These are phyloP conservation scores for Globisporangium solare DNA, from an alignment of 352 stramenopile genomes.

Conservation along the genomic window DNA sequence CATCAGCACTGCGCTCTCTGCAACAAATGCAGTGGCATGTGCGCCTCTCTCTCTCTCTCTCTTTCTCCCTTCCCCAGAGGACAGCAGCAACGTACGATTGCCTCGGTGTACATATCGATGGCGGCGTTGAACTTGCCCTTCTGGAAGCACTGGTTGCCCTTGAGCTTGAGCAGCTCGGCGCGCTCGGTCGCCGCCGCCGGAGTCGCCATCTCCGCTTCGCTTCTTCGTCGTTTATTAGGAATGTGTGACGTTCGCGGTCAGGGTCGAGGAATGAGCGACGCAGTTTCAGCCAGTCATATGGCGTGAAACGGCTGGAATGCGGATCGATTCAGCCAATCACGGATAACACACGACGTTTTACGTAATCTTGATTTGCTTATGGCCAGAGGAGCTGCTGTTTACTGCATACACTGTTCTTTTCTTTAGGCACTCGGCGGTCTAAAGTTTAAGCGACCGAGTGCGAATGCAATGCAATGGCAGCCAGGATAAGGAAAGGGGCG, in stretches of 20 bases:
- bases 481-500: too few species aligned
- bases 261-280: background rate
- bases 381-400: background rate
- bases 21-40: too few species aligned
- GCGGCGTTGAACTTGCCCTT: slow-evolving; percentile 73
- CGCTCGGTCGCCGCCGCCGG: slow-evolving; percentile 23
- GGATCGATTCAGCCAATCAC: background rate
- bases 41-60: too few species aligned
- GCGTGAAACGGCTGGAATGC: background rate
- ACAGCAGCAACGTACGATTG: slow-evolving; percentile 45
- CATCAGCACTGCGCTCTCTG: too few species aligned
- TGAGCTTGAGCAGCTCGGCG: slow-evolving; percentile 71
- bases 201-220: background rate
- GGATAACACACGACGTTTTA: background rate
- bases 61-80: too few species aligned
- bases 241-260: background rate
- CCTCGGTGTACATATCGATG: slow-evolving; percentile 85
- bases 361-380: background rate
- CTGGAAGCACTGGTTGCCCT: slow-evolving; percentile 77
- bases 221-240: background rate
- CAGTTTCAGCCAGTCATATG: background rate
- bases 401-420: too few species aligned
- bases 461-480: too few species aligned
- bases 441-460: too few species aligned
- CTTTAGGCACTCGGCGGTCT: too few species aligned